Conservation (phyloP, 805 yeast genomes). For the Candida hispaniensis region DNA sequence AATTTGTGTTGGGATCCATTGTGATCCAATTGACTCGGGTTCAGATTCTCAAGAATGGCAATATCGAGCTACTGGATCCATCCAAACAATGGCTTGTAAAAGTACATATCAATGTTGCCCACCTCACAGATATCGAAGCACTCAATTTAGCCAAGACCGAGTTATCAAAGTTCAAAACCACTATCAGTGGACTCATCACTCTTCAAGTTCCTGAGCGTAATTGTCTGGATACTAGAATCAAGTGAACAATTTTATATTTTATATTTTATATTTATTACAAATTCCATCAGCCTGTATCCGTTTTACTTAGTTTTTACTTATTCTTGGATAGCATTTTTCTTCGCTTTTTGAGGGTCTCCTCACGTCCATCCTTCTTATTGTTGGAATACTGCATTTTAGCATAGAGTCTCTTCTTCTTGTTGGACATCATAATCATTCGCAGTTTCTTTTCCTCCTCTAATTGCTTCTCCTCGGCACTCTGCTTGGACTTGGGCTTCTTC, state of each 20-base stretch:
- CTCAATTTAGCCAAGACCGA: constrained; percentile 56
- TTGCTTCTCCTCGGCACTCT: constrained; percentile 37
- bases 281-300: neutral
- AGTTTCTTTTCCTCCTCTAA: constrained; percentile 74
- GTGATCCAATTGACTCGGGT: constrained; percentile 45
- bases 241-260: constrained; percentile 17
- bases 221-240: constrained; percentile 67
- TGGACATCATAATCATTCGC: constrained; percentile 94
- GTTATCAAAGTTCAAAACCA: constrained; percentile 50
- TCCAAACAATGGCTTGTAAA: constrained; percentile 35
- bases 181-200: constrained; percentile 55
- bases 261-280: constrained; percentile 2
- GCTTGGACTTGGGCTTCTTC: constrained; percentile 31
- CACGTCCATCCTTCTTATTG: constrained; percentile 68
- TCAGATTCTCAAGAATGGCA: constrained; percentile 30
- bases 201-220: constrained; percentile 68
- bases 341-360: constrained; percentile 61
- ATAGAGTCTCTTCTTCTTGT: constrained; percentile 88
- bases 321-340: constrained; percentile 32
- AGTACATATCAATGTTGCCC: constrained; percentile 59
- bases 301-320: constrained; percentile 16
- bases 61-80: constrained; percentile 23
- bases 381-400: constrained; percentile 90
- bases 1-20: constrained; percentile 50
- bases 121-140: constrained; percentile 63